These are phyloP conservation scores for Solanum sejunctum DNA, from an alignment of 257 asterid genomes.

Conservation along the genomic window DNA sequence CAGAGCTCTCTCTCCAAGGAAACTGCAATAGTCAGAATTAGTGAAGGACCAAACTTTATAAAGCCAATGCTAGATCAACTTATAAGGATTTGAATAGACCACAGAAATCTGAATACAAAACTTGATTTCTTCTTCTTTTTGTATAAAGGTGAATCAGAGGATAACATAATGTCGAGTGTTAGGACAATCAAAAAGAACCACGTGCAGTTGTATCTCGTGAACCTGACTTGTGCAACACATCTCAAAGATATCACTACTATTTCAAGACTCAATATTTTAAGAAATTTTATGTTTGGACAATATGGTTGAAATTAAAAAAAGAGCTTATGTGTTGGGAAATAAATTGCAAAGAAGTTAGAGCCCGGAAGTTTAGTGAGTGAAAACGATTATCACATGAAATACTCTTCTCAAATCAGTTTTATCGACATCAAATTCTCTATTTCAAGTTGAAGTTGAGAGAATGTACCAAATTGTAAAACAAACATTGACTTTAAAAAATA, in stretches of 20 bases:
- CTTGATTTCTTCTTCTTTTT: not conserved
- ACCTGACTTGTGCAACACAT: not conserved
- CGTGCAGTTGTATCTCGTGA: not conserved
- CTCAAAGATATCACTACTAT: not conserved
- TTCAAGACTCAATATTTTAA: not conserved
- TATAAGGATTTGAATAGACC: not conserved
- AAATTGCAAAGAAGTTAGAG: not conserved
- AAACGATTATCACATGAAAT: not conserved
- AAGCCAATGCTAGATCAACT: not conserved
- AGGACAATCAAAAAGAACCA: not conserved
- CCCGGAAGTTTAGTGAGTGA: not conserved
- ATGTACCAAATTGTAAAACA: not conserved
- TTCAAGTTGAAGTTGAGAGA: not conserved
- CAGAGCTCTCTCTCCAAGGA: slow-evolving; percentile 51
- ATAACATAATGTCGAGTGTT: not conserved
- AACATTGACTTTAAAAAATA: not conserved
- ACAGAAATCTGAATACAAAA: not conserved
- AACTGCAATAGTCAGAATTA: slow-evolving; percentile 23
- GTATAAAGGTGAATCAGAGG: not conserved
- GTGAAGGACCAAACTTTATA: not conserved
- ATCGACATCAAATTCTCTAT: not conserved
- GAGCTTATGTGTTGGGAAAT: not conserved
- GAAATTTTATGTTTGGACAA: not conserved
- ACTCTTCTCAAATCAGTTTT: not conserved
- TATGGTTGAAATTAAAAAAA: not conserved